Evolutionary conservation across 306 rosid species (phyloP).

Genomic region (Datisca glomerata): DNA sequence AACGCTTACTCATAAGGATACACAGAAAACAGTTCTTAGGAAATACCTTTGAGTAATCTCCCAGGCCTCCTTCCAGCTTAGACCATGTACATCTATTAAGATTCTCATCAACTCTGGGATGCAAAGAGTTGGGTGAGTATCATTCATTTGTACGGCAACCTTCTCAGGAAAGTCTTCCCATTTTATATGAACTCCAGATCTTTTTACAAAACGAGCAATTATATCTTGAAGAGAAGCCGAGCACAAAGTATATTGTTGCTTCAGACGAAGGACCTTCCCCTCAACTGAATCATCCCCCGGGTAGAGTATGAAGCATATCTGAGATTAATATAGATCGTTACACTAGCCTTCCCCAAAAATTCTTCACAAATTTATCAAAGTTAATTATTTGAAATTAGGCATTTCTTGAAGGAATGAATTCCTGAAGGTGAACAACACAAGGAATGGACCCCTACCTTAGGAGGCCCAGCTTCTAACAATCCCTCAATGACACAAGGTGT

Average conservation of each 20-base stretch:
- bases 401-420: no score
- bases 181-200: conserved; percentile 49
- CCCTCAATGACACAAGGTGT: not conserved
- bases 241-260: conserved; percentile 94
- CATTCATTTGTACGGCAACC: conserved; percentile 99
- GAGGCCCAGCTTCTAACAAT: not conserved
- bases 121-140: conserved; percentile 98
- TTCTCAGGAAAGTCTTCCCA: conserved; percentile 90
- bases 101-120: conserved; percentile 91
- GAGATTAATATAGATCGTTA: conserved; percentile 10
- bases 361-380: not conserved
- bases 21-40: conserved; percentile 10
- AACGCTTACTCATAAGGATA: no score
- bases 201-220: conserved; percentile 78
- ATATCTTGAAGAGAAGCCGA: conserved; percentile 98
- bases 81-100: conserved; percentile 73
- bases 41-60: conserved; percentile 69
- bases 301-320: conserved; percentile 85
- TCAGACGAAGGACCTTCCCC: conserved; percentile 87
- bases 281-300: conserved; percentile 94
- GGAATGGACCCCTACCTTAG: no score
- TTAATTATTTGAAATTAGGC: no score
- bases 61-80: conserved; percentile 96
- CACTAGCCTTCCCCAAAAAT: conserved; percentile 12
- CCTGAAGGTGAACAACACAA: no score